These are phyloP conservation scores for Comarum palustre DNA, from an alignment of 306 rosid species.

Conservation along the genomic window DNA sequence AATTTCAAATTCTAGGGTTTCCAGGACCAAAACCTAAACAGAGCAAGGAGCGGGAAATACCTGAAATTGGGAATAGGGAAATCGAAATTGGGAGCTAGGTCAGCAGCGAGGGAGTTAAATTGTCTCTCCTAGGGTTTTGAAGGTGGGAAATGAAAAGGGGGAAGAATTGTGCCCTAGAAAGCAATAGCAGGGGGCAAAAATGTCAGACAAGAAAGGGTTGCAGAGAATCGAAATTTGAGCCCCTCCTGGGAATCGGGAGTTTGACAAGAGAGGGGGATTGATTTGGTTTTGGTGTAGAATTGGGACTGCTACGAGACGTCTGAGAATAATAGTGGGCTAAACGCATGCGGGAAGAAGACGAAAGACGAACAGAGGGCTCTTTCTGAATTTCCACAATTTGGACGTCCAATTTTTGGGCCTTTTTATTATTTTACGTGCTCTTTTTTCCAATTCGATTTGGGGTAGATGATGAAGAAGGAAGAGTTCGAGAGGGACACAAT, in stretches of 20 bases:
- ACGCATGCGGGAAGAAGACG: constrained; percentile 4
- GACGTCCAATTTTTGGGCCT: not conserved
- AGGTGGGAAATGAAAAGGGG: constrained; percentile 27
- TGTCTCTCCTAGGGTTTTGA: constrained; percentile 86
- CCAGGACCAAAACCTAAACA: constrained; percentile 28
- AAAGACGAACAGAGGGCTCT: not conserved
- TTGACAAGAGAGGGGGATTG: not conserved
- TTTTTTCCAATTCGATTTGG: not conserved
- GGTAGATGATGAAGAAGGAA: not conserved
- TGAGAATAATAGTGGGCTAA: not conserved
- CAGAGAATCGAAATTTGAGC: not conserved
- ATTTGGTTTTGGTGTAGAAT: not conserved
- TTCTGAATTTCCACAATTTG: not conserved
- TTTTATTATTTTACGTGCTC: not conserved
- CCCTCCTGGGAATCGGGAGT: not conserved
- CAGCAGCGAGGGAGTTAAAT: constrained; percentile 24
- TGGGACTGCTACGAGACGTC: not conserved
- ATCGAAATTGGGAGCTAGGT: constrained; percentile 53
- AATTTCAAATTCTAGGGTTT: constrained; percentile 84
- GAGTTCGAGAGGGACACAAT: too few relatives aligned
- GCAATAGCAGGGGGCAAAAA: constrained; percentile 45
- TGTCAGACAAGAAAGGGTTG: constrained; percentile 59
- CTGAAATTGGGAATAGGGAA: constrained; percentile 43
- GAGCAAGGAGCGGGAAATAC: constrained; percentile 40
- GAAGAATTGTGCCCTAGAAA: constrained; percentile 50